Percentiles rank a stretch among this genome's conserved stretches.
phyloP scores from a whole-genome alignment of 2,329 filamentous ascomycete species.

The Trichoderma semiorbis region DNA sequence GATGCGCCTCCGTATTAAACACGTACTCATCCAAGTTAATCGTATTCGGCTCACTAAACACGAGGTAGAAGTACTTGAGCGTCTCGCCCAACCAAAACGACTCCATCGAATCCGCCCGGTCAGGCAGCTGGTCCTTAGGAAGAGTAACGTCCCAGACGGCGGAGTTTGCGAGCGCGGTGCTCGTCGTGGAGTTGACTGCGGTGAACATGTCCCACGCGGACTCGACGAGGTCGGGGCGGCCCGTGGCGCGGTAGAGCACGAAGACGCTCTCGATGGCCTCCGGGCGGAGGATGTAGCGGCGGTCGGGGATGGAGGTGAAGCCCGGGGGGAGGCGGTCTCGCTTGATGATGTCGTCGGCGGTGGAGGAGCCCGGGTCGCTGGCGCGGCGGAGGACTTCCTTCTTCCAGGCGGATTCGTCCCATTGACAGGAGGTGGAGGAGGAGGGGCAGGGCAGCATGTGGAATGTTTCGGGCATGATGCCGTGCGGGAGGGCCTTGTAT shows the following conservation, averaged over 20 bases:
- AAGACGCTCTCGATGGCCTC: constrained; percentile 55
- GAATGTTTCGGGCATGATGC: constrained; percentile 55
- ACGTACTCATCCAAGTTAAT: constrained; percentile 68
- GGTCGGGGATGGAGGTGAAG: constrained; percentile 56
- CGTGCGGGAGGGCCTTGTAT: constrained; percentile 49
- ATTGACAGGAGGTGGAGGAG: constrained; percentile 25
- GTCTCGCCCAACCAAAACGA: constrained; percentile 70
- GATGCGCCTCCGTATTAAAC: constrained; percentile 54
- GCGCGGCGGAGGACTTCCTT: constrained; percentile 27
- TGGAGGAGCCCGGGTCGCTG: constrained; percentile 17
- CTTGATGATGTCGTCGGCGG: constrained; percentile 28
- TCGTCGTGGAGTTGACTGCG: constrained; percentile 45
- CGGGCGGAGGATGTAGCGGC: constrained; percentile 50
- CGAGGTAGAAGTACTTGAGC: constrained; percentile 70
- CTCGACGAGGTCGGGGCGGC: constrained; percentile 43
- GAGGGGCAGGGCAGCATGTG: constrained; percentile 39
- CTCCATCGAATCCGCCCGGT: constrained; percentile 61
- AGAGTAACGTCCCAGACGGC: constrained; percentile 42
- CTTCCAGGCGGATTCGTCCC: constrained; percentile 39
- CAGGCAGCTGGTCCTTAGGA: constrained; percentile 25
- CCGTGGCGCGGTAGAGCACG: constrained; percentile 51
- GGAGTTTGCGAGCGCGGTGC: constrained; percentile 47
- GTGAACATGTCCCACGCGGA: constrained; percentile 54
- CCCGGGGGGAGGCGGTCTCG: constrained; percentile 47
- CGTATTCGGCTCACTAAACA: constrained; percentile 62